A percentile compares a stretch with the other conserved stretches of the same genome.
Conservation (phyloP, 2,329 filamentous ascomycete species). For the Bipolaris cookei region DNA sequence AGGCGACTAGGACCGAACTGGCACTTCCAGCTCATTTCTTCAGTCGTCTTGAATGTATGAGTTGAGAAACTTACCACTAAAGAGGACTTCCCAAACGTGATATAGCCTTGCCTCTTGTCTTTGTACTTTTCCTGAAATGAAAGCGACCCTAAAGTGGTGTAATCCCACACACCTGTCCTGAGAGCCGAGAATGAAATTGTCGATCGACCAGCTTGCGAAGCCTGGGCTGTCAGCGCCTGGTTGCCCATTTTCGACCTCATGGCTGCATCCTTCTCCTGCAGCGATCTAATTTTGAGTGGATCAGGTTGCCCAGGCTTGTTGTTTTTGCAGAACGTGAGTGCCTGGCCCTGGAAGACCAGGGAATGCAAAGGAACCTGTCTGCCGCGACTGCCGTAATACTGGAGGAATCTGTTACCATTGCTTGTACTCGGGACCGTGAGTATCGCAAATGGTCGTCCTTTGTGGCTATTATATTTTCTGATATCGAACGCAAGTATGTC, state of each 20-base stretch:
- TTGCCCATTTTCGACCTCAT: conserved; percentile 21
- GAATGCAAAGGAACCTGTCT: conserved; percentile 11
- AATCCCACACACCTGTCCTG: conserved; percentile 53
- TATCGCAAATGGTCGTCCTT: conserved; percentile 43
- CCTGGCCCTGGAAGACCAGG: conserved; percentile 16
- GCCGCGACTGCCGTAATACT: conserved; percentile 34
- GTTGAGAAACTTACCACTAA: conserved; percentile 15
- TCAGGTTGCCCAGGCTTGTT: conserved; percentile 33
- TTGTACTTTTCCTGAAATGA: conserved; percentile 52
- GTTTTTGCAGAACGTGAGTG: conserved; percentile 23
- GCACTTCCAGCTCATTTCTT: neutral
- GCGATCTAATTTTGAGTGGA: conserved; percentile 29
- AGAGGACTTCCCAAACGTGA: conserved; percentile 47
- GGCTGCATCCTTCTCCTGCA: conserved; percentile 33
- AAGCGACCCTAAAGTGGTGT: conserved; percentile 35
- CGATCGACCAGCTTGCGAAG: conserved; percentile 20
- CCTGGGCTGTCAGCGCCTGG: conserved; percentile 8
- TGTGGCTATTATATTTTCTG: conserved; percentile 47
- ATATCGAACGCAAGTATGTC: conserved; percentile 53
- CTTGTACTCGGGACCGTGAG: conserved; percentile 54
- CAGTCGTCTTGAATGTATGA: neutral
- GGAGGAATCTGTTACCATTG: conserved; percentile 55
- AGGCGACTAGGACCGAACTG: neutral
- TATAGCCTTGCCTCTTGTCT: conserved; percentile 51
- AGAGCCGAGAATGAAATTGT: conserved; percentile 38